These are phyloP conservation scores for Mikania micrantha DNA, from an alignment of 129 eudicot species.

Conservation along the genomic window DNA sequence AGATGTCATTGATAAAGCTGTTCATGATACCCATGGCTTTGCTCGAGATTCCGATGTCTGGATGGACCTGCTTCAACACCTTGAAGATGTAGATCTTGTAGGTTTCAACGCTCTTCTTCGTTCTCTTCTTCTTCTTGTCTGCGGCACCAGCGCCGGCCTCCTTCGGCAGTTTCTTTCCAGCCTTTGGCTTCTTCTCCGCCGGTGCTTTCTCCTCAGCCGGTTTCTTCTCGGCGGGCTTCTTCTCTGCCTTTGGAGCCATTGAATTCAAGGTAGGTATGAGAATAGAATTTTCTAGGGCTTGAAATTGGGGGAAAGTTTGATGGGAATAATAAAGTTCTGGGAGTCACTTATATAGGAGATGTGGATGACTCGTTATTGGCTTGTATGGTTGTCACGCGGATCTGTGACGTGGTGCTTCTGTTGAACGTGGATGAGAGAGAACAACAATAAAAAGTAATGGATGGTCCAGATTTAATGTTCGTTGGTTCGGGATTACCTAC, in stretches of 20 bases:
- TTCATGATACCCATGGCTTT: conserved; percentile 48
- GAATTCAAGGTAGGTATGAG: background rate
- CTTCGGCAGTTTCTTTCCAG: conserved; percentile 33
- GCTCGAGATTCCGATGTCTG: conserved; percentile 41
- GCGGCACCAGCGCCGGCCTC: conserved; percentile 30
- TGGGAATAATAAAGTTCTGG: background rate
- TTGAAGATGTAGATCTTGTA: conserved; percentile 62
- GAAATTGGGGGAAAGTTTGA: background rate
- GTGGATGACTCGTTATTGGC: conserved; percentile 1
- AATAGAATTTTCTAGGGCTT: background rate
- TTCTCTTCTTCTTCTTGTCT: conserved; percentile 46
- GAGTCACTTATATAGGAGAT: background rate
- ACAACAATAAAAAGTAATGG: background rate
- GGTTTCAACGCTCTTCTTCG: conserved; percentile 43
- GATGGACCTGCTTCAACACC: conserved; percentile 41
- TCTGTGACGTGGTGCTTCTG: conserved; percentile 1
- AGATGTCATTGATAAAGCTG: conserved; percentile 40
- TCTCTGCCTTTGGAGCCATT: conserved; percentile 63
- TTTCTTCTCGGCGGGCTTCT: too few relatives aligned
- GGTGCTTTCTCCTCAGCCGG: too few relatives aligned
- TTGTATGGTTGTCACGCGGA: background rate
- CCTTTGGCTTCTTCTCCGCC: too few relatives aligned
- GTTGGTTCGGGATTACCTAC: background rate
- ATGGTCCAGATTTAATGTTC: conserved; percentile 2
- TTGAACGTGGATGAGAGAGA: background rate